These are phyloP conservation scores for Syzygium aromaticum DNA, from an alignment of 345 rosid species.

Conservation along the genomic window DNA sequence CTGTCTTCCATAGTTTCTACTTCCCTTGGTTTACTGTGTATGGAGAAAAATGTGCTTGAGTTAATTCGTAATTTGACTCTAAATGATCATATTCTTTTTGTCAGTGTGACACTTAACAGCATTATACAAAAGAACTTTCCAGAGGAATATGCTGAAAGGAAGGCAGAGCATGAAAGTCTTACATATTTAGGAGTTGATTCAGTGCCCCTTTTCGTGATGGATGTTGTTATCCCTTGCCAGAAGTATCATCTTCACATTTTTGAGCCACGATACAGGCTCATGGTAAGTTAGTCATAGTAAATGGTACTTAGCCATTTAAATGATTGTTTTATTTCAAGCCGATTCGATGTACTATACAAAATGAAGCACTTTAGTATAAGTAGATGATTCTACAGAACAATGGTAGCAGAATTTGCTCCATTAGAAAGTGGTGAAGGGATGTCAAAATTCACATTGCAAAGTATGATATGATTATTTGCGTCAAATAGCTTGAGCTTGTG, in stretches of 20 bases:
- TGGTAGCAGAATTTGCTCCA: not conserved
- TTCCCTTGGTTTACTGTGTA: not conserved
- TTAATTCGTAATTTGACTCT: constrained; percentile 4
- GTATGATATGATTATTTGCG: not conserved
- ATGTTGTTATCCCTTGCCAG: constrained; percentile 85
- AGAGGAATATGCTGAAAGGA: constrained; percentile 85
- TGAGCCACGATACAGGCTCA: constrained; percentile 89
- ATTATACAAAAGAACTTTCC: constrained; percentile 84
- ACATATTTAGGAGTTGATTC: constrained; percentile 68
- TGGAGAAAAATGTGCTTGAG: not conserved
- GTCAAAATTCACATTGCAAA: not conserved
- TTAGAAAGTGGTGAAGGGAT: not conserved
- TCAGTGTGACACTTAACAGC: constrained; percentile 84
- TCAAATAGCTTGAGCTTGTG: not conserved
- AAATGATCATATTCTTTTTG: not conserved
- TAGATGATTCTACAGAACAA: not conserved
- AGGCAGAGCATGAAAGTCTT: constrained; percentile 72
- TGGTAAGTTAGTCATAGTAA: constrained; percentile 49
- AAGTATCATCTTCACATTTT: constrained; percentile 81
- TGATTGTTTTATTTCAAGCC: not conserved
- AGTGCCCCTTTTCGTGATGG: constrained; percentile 92
- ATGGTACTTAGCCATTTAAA: not conserved
- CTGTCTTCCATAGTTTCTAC: not conserved
- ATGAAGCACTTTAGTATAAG: not conserved
- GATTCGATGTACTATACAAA: not conserved